Conservation (phyloP, 441 rosid species). For the Jatropha podagrica region DNA sequence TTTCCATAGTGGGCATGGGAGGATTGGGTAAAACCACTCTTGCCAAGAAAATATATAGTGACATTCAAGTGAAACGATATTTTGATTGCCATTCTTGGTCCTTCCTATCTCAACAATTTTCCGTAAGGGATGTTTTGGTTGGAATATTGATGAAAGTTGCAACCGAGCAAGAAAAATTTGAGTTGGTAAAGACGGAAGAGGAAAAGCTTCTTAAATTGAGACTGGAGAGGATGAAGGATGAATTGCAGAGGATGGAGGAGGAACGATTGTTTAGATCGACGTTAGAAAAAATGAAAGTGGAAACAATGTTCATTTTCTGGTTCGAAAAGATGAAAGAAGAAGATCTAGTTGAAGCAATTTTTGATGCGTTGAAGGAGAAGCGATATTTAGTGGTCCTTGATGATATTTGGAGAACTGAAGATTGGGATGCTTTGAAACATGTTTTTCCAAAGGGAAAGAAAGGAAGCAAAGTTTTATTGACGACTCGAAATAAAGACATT, state of each 20-base stretch:
- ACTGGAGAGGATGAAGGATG: neutral
- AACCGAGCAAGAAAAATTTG: neutral
- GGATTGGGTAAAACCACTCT: constrained; percentile 28
- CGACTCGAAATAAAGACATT: constrained; percentile 29
- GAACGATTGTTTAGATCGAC: too few relatives aligned
- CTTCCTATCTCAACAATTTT: constrained; percentile 34
- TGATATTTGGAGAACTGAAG: constrained; percentile 34
- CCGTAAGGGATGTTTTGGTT: constrained; percentile 16
- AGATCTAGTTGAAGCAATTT: constrained; percentile 6
- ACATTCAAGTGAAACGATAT: neutral
- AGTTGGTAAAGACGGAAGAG: neutral
- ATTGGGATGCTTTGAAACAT: constrained; percentile 25
- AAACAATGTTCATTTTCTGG: too few relatives aligned
- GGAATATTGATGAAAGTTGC: constrained; percentile 17
- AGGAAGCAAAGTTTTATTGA: constrained; percentile 35
- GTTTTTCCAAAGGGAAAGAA: constrained; percentile 25
- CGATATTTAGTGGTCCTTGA: constrained; percentile 39
- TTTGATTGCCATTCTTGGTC: constrained; percentile 35
- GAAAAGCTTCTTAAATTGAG: neutral
- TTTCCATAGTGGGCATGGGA: constrained; percentile 26
- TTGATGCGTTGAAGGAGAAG: constrained; percentile 20
- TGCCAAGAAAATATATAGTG: constrained; percentile 18
- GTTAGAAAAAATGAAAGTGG: too few relatives aligned
- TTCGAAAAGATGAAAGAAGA: constrained; percentile 17
- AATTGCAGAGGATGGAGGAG: too few relatives aligned